phyloP scores from a whole-genome alignment of 2,329 filamentous ascomycete genomes.

The Hypomyces perniciosus region DNA sequence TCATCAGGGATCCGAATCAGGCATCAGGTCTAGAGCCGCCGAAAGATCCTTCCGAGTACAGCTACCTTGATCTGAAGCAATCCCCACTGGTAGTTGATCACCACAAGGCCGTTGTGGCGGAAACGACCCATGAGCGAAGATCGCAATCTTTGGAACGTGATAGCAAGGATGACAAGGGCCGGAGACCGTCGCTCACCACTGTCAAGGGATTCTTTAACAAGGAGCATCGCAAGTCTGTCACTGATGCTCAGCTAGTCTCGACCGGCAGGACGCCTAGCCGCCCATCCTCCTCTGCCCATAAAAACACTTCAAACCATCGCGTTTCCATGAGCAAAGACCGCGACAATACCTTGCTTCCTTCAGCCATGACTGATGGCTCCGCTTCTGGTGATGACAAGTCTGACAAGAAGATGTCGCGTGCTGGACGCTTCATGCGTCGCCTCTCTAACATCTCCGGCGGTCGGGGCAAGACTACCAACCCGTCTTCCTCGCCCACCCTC shows the following conservation, averaged over 20 bases:
- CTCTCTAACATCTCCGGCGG: slow-evolving; percentile 48
- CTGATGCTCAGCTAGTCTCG: slow-evolving; percentile 25
- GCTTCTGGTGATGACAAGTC: slow-evolving; percentile 41
- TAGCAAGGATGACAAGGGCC: slow-evolving; percentile 33
- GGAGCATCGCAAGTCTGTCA: slow-evolving; percentile 48
- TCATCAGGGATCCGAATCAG: slow-evolving; percentile 60
- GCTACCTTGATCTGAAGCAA: slow-evolving; percentile 48
- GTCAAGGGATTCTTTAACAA: slow-evolving; percentile 55
- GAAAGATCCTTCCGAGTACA: slow-evolving; percentile 39
- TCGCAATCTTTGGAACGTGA: slow-evolving; percentile 31
- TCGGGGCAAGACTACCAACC: slow-evolving; percentile 38
- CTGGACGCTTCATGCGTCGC: slow-evolving; percentile 53
- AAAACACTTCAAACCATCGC: slow-evolving; percentile 40
- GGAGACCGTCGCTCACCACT: slow-evolving; percentile 54
- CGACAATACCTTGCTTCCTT: slow-evolving; percentile 33
- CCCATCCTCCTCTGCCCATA: slow-evolving; percentile 42
- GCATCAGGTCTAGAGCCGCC: slow-evolving; percentile 35
- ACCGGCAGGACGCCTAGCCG: slow-evolving; percentile 45
- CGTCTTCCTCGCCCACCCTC: slow-evolving; percentile 44
- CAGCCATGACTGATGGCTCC: slow-evolving; percentile 38
- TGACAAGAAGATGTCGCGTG: slow-evolving; percentile 46
- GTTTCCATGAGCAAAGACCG: slow-evolving; percentile 56
- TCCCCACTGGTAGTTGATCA: slow-evolving; percentile 55
- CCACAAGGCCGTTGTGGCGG: slow-evolving; percentile 29
- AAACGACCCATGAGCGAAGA: slow-evolving; percentile 26